Conservation (phyloP, 2,329 filamentous ascomycete species). For the Neonectria faginata region DNA sequence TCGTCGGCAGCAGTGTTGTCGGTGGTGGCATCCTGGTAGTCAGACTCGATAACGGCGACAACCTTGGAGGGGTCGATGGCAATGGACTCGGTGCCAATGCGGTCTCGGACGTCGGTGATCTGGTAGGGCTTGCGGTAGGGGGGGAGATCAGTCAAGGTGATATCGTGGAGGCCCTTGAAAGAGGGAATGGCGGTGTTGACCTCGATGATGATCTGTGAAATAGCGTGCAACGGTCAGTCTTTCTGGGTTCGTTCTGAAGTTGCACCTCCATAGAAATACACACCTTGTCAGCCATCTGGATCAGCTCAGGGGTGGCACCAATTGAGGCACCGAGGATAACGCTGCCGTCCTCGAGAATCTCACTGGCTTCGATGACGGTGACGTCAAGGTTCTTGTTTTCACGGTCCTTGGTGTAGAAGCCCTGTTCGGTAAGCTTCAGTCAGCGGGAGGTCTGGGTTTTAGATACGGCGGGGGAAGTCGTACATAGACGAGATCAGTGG, state of each 20-base stretch:
- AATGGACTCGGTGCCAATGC: slow-evolving; percentile 85
- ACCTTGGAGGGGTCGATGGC: slow-evolving; percentile 88
- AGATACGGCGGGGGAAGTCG: slow-evolving; percentile 33
- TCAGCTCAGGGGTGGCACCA: slow-evolving; percentile 84
- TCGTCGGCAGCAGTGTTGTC: slow-evolving; percentile 83
- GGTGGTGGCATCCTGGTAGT: slow-evolving; percentile 81
- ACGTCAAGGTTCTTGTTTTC: slow-evolving; percentile 82
- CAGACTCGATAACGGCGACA: slow-evolving; percentile 84
- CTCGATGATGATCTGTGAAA: slow-evolving; percentile 79
- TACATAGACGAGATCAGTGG: slow-evolving; percentile 84
- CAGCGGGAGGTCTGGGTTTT: slow-evolving; percentile 24
- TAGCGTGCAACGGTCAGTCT: slow-evolving; percentile 23
- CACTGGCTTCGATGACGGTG: slow-evolving; percentile 85
- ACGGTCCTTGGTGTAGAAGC: slow-evolving; percentile 86
- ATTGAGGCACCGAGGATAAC: slow-evolving; percentile 90
- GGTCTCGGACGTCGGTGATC: slow-evolving; percentile 86
- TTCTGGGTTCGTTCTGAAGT: not conserved
- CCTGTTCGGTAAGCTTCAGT: slow-evolving; percentile 55
- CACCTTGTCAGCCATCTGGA: slow-evolving; percentile 90
- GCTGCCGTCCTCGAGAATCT: slow-evolving; percentile 88
- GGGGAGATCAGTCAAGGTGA: slow-evolving; percentile 87
- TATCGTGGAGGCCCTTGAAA: slow-evolving; percentile 90
- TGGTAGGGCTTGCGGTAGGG: slow-evolving; percentile 86
- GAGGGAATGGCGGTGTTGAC: slow-evolving; percentile 88
- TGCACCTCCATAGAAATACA: slow-evolving; percentile 11